Evolutionary conservation across 768 basidiomycete species (phyloP).

Genomic region (Xerocomus spinulosus): DNA sequence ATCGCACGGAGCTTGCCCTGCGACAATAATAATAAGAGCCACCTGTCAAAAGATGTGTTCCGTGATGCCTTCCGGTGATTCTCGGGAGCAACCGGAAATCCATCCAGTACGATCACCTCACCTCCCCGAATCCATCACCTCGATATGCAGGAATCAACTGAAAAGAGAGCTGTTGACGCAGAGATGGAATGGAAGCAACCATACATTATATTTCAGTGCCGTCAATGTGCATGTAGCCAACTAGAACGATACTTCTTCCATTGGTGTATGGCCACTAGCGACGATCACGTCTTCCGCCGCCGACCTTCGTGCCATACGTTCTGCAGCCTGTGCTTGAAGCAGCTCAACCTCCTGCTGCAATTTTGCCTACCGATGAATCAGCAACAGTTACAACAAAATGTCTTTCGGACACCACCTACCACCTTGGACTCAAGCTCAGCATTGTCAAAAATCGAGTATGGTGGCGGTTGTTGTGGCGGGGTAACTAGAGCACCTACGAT

Average conservation of each 20-base stretch:
- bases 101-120: neutral
- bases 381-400: neutral
- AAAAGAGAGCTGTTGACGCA: neutral
- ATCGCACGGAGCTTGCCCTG: neutral
- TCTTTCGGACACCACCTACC: slow-evolving; percentile 33
- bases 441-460: slow-evolving; percentile 60
- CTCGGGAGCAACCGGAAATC: neutral
- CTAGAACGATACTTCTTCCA: slow-evolving; percentile 27
- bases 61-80: neutral
- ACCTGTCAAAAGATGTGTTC: neutral
- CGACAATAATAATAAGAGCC: neutral
- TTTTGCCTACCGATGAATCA: slow-evolving; percentile 40
- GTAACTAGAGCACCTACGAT: slow-evolving; percentile 48
- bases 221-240: neutral
- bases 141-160: neutral
- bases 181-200: neutral
- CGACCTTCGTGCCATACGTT: slow-evolving; percentile 35
- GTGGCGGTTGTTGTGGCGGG: slow-evolving; percentile 38
- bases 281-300: slow-evolving; percentile 29
- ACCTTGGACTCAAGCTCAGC: slow-evolving; percentile 52
- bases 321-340: slow-evolving; percentile 46
- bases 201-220: neutral
- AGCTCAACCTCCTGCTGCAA: slow-evolving; percentile 55
- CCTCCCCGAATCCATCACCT: neutral
- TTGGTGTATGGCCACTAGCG: slow-evolving; percentile 28